A percentile compares a stretch with the other conserved stretches of the same genome.
phyloP scores from a whole-genome alignment of 768 basidiomycete species.

The Rhodotorula diobovata region DNA sequence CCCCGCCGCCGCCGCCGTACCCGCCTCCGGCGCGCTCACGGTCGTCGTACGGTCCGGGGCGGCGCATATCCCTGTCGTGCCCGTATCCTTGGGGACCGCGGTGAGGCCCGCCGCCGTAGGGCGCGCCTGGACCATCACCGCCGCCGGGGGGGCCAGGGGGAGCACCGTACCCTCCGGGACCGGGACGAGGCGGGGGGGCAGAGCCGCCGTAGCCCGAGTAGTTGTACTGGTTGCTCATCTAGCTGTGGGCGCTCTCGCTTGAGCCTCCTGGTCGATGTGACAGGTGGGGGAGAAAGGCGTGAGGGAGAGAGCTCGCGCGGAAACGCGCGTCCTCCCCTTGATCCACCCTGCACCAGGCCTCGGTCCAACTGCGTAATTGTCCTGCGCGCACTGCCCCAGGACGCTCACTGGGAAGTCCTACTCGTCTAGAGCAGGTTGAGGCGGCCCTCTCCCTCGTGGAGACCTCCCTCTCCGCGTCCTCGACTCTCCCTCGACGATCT shows the following conservation, averaged over 20 bases:
- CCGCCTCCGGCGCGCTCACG: neutral
- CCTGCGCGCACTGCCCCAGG: too few relatives aligned
- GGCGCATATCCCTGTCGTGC: neutral
- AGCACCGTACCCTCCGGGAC: neutral
- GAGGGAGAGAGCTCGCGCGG: neutral
- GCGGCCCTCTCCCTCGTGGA: too few relatives aligned
- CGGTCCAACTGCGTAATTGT: too few relatives aligned
- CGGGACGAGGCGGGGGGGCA: neutral
- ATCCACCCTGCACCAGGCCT: too few relatives aligned
- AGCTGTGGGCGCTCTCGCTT: neutral
- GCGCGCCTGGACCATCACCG: neutral
- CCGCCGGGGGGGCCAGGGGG: neutral
- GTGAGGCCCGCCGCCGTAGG: neutral
- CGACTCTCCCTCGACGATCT: too few relatives aligned
- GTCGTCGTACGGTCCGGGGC: slow-evolving; percentile 13
- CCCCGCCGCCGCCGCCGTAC: neutral
- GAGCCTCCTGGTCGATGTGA: neutral
- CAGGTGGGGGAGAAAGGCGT: neutral
- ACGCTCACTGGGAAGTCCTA: too few relatives aligned
- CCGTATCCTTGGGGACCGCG: neutral
- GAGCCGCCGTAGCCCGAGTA: neutral
- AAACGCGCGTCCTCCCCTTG: too few relatives aligned
- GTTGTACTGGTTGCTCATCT: neutral
- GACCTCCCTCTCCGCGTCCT: too few relatives aligned
- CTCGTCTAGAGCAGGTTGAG: too few relatives aligned